phyloP scores from a whole-genome alignment of 306 rosid genomes.

The Alnus glutinosa region DNA sequence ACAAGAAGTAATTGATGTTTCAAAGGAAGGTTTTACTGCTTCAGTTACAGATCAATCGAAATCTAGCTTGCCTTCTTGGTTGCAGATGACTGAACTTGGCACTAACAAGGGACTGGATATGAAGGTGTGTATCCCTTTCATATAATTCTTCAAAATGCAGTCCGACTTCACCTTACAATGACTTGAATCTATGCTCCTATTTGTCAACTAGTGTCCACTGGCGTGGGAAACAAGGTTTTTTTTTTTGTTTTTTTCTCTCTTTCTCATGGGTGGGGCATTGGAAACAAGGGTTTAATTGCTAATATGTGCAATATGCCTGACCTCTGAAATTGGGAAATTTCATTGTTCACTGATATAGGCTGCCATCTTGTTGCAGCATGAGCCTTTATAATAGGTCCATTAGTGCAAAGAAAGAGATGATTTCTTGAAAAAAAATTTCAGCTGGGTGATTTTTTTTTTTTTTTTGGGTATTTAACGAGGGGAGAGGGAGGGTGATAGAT shows the following conservation, averaged over 20 bases:
- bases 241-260: not conserved
- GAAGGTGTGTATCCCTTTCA: conserved; percentile 66
- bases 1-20: conserved; percentile 50
- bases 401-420: not conserved
- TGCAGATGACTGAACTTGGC: conserved; percentile 54
- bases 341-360: not conserved
- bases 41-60: conserved; percentile 49
- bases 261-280: not conserved
- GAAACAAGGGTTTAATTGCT: not conserved
- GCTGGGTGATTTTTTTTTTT: not conserved
- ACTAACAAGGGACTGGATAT: conserved; percentile 42
- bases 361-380: not conserved
- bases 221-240: not conserved
- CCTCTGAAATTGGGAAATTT: not conserved
- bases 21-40: conserved; percentile 46
- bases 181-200: not conserved
- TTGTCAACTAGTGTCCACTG: not conserved
- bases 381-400: not conserved
- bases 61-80: conserved; percentile 73
- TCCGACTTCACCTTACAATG: conserved; percentile 13
- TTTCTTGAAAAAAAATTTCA: not conserved
- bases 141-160: conserved; percentile 1
- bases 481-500: no score
- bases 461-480: no score
- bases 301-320: not conserved